Conservation (phyloP, 306 rosid species). For the peach (Prunus persica) region DNA sequence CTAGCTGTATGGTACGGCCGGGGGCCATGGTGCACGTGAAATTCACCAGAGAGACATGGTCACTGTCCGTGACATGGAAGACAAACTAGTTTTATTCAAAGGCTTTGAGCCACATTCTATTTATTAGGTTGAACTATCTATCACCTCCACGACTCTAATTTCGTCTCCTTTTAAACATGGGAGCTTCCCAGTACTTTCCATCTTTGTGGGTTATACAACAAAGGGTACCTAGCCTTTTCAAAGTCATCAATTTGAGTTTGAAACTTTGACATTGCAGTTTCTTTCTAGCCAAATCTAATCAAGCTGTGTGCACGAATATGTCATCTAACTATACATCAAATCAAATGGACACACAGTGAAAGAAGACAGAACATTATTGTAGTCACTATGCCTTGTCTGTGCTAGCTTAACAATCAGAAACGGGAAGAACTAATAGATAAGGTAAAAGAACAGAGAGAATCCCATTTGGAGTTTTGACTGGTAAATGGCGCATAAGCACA, state of each 20-base stretch:
- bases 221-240: too few relatives aligned
- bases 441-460: background rate
- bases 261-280: background rate
- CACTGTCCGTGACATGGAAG: constrained; percentile 38
- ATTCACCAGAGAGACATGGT: constrained; percentile 34
- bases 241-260: background rate
- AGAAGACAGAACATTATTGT: background rate
- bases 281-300: too few relatives aligned
- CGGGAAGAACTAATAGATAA: background rate
- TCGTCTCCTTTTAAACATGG: constrained; percentile 1
- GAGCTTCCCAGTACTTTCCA: constrained; percentile 12
- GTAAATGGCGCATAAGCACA: background rate
- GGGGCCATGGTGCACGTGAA: constrained; percentile 40
- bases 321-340: background rate
- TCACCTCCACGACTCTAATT: constrained; percentile 3
- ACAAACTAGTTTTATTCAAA: constrained; percentile 26
- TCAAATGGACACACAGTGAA: background rate
- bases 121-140: background rate
- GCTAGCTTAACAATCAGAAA: background rate
- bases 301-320: too few relatives aligned
- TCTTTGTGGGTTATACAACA: background rate
- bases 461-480: too few relatives aligned
- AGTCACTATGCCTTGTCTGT: background rate
- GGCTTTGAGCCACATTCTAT: constrained; percentile 29
- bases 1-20: constrained; percentile 24